Evolutionary conservation across 257 asterid genomes (phyloP).

Genomic region (Ajuga chamaepitys): DNA sequence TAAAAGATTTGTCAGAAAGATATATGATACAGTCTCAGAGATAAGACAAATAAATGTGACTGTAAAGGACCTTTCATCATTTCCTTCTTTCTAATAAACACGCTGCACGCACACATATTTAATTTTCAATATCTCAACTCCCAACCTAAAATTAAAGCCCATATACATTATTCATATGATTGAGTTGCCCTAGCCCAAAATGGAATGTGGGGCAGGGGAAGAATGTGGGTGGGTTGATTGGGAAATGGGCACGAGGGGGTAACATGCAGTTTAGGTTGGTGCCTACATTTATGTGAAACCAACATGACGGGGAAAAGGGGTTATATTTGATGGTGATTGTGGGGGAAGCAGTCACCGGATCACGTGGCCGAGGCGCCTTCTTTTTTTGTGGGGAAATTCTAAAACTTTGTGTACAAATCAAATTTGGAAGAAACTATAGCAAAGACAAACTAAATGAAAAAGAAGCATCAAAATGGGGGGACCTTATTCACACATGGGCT

Average conservation of each 20-base stretch:
- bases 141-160: neutral
- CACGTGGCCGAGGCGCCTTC: slow-evolving; percentile 64
- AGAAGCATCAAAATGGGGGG: slow-evolving; percentile 64
- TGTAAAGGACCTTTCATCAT: slow-evolving; percentile 25
- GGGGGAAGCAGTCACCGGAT: slow-evolving; percentile 68
- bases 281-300: slow-evolving; percentile 12
- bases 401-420: slow-evolving; percentile 26
- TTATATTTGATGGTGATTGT: slow-evolving; percentile 30
- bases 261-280: slow-evolving; percentile 51
- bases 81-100: slow-evolving; percentile 13
- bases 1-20: slow-evolving; percentile 33
- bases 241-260: slow-evolving; percentile 53
- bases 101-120: neutral
- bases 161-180: neutral
- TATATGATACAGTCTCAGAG: slow-evolving; percentile 31
- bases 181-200: no score
- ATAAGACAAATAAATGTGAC: slow-evolving; percentile 50
- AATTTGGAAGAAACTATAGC: slow-evolving; percentile 42
- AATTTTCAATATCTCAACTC: slow-evolving; percentile 1
- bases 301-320: slow-evolving; percentile 22
- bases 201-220: slow-evolving; percentile 23
- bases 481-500: slow-evolving; percentile 91
- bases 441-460: slow-evolving; percentile 42
- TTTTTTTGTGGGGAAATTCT: slow-evolving; percentile 24
- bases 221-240: slow-evolving; percentile 26